These are phyloP conservation scores for Aspergillus pseudoterreus DNA, from an alignment of 2,329 filamentous ascomycete species.

Conservation along the genomic window DNA sequence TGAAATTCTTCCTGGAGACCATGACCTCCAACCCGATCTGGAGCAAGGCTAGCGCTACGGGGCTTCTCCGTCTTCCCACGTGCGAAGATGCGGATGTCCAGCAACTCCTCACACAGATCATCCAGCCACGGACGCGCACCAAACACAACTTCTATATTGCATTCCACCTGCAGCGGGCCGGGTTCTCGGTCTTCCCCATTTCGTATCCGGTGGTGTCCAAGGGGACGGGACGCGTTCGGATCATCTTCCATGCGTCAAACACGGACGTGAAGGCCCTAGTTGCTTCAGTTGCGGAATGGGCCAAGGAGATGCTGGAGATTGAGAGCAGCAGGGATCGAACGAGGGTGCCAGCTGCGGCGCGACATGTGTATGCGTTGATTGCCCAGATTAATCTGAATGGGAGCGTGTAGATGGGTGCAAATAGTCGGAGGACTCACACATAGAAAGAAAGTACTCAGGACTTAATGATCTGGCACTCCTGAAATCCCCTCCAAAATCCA, in stretches of 20 bases:
- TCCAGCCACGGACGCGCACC: background rate
- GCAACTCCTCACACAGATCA: background rate
- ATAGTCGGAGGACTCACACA: too few species aligned
- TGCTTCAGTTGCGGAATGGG: too few species aligned
- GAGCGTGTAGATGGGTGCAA: too few species aligned
- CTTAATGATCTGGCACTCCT: too few species aligned
- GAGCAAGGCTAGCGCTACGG: background rate
- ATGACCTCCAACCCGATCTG: background rate
- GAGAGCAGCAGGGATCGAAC: too few species aligned
- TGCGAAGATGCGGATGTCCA: conserved; percentile 18
- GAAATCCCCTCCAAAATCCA: too few species aligned
- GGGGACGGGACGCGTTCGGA: conserved; percentile 55
- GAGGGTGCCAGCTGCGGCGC: too few species aligned
- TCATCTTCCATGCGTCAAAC: conserved; percentile 62
- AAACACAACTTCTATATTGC: background rate
- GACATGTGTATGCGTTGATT: too few species aligned
- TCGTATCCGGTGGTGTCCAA: conserved; percentile 53
- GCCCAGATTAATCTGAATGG: too few species aligned
- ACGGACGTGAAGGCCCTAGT: too few species aligned
- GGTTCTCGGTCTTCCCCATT: conserved; percentile 52
- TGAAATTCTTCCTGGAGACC: background rate
- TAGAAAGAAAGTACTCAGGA: too few species aligned
- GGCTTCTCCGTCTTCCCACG: conserved; percentile 19
- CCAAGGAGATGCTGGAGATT: too few species aligned
- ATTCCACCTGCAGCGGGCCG: background rate